Percentiles rank a stretch among this genome's conserved stretches.
phyloP scores from a whole-genome alignment of 441 rosid genomes.

The Corymbia citriodora region DNA sequence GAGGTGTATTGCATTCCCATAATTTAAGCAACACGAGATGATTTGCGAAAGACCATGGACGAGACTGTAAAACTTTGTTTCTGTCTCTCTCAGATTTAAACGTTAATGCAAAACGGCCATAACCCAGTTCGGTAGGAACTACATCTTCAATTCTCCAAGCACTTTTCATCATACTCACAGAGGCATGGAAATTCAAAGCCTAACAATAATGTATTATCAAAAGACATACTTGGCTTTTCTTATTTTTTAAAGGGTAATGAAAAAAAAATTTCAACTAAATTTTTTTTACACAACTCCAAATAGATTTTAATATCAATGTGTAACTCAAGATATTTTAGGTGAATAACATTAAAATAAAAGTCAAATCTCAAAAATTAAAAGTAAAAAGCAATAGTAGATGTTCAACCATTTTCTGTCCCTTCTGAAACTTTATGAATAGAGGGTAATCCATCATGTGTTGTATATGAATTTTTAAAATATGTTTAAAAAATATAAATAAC shows the following conservation, averaged over 20 bases:
- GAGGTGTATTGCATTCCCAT: neutral
- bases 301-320: neutral
- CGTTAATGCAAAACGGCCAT: neutral
- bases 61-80: neutral
- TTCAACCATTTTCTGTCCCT: neutral
- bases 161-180: neutral
- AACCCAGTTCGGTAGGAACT: neutral
- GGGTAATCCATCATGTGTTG: neutral
- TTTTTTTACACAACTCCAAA: neutral
- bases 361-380: neutral
- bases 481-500: neutral
- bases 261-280: neutral
- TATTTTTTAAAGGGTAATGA: neutral
- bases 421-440: neutral
- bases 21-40: neutral
- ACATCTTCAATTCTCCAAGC: neutral
- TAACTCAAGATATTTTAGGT: neutral
- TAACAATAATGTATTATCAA: too few species aligned
- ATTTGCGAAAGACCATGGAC: neutral
- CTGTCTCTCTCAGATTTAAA: neutral
- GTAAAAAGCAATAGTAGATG: neutral
- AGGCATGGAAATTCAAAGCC: neutral
- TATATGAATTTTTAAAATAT: neutral
- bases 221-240: neutral
- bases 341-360: neutral